Percentiles rank a stretch among this genome's conserved stretches.
phyloP scores from a whole-genome alignment of 163 green algal genomes.

The Chlamydomonas reinhardtii region DNA sequence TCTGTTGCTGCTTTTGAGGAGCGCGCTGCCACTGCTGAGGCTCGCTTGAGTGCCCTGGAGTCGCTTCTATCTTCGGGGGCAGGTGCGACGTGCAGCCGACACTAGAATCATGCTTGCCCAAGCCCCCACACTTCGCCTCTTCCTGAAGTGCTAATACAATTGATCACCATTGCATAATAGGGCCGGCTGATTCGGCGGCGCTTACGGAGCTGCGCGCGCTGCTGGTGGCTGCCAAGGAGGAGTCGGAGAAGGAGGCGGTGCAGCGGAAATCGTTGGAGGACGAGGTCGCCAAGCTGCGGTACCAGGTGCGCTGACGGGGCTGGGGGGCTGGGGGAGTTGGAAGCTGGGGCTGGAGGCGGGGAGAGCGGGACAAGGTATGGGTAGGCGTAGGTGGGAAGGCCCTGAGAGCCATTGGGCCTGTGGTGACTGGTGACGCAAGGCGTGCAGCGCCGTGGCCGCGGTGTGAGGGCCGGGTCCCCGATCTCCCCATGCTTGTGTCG shows the following conservation, averaged over 20 bases:
- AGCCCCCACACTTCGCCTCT: not conserved
- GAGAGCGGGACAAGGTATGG: no score
- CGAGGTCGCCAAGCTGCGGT: conserved; percentile 38
- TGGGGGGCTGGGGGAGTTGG: not conserved
- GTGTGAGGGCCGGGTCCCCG: no score
- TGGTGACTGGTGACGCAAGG: no score
- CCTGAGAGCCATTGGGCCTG: no score
- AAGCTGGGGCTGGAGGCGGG: no score
- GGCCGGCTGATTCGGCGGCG: not conserved
- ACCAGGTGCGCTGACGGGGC: conserved; percentile 10
- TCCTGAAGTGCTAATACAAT: not conserved
- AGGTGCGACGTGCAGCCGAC: not conserved
- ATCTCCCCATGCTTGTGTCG: no score
- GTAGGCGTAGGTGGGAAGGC: no score
- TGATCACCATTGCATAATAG: not conserved
- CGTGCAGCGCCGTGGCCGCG: no score
- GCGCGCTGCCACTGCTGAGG: conserved; percentile 31
- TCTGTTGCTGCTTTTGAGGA: conserved; percentile 39
- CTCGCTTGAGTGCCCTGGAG: conserved; percentile 27
- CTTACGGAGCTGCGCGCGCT: conserved; percentile 22
- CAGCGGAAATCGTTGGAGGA: conserved; percentile 22
- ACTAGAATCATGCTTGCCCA: no score
- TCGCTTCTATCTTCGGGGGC: not conserved
- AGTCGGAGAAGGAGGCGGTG: conserved; percentile 22
- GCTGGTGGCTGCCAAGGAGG: conserved; percentile 33